Base-by-base conservation (phyloP, 2,329 filamentous ascomycete species). In the Fusarium lyarnte region DNA sequence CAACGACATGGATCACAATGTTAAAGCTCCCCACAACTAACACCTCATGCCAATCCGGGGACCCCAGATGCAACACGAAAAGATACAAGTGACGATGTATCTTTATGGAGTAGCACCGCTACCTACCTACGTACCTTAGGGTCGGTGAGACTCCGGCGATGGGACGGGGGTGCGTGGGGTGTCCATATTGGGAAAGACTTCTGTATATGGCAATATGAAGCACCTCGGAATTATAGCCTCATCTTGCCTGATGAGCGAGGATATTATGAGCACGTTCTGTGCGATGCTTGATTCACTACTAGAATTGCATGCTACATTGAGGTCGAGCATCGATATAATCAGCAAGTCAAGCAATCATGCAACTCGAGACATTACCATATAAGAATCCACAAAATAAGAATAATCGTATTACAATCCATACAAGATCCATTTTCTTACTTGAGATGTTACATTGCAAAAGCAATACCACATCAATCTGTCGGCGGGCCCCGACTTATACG, bases 21-120 rank as follows among this genome's bases (percentile, higher is more conserved):
- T 39, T 27, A 41, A 19, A 41, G n/a, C 45, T 58, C 58, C 41
- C 58, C 33, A 41, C 41, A 62, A 57, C 49, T 23, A 38, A 61
- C 21, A 53, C 5, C 35, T 54, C 29, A 39, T 69, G 65, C 45
- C 58, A 68, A 74, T 75, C 73, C 61, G 73, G 72, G 72, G 73
- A 72, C 73, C 72, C 73, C 73, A 75, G 73, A 75, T 65, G 25
- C 63, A 39, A 62, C 52, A 63, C 19, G 45, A 46, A 42, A 46
- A 41, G 39, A 35, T 46, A 58, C 39, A 53, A 53, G 2, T 29
- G 16, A 23, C 12, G 35, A 54, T 54, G 41, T 35, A 49, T 25
- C 31, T 21, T 27, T 47, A 38, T 58, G 19, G 54, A 58, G 54
- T 49, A 38, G 42, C 33, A 55, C 51, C 35, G 21, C 27, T 31